Conservation (phyloP, 1,284 basidiomycete species). For the Cryptococcus maquisensis region DNA sequence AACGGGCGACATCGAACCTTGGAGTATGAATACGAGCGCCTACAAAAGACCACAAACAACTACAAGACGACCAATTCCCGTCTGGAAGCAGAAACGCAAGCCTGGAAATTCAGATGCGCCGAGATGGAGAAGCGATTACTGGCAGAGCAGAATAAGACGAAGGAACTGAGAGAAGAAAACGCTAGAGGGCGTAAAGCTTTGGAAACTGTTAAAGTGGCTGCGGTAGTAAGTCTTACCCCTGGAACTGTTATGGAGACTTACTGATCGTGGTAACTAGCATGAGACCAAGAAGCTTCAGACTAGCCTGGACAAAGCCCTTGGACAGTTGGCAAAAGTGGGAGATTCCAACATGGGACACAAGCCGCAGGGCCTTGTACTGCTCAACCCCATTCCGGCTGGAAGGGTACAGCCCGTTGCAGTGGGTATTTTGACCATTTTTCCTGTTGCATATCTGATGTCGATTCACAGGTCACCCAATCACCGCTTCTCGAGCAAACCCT, state of each 20-base stretch:
- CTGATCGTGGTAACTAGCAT: constrained; percentile 42
- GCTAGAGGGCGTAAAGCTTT: constrained; percentile 41
- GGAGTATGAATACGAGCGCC: constrained; percentile 75
- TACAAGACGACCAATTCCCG: constrained; percentile 12
- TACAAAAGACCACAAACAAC: constrained; percentile 55
- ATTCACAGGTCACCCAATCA: constrained; percentile 37
- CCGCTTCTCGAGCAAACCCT: constrained; percentile 66
- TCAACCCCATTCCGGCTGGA: constrained; percentile 41
- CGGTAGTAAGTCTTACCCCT: constrained; percentile 34
- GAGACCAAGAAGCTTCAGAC: constrained; percentile 72
- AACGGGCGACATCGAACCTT: constrained; percentile 70
- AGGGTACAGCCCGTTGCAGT: constrained; percentile 30
- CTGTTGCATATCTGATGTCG: background rate
- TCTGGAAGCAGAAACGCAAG: constrained; percentile 56
- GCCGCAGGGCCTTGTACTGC: constrained; percentile 35
- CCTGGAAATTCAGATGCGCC: constrained; percentile 63
- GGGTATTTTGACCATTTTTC: constrained; percentile 2
- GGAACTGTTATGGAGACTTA: background rate
- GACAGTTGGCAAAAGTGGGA: constrained; percentile 67
- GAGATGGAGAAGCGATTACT: constrained; percentile 26
- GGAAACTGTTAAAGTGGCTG: constrained; percentile 43
- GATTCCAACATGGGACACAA: constrained; percentile 34
- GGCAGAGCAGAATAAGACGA: constrained; percentile 62
- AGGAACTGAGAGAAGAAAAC: constrained; percentile 46
- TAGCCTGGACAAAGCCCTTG: constrained; percentile 71